Conservation (phyloP, 2,329 filamentous ascomycete species). For the Epichloe uncinata region DNA sequence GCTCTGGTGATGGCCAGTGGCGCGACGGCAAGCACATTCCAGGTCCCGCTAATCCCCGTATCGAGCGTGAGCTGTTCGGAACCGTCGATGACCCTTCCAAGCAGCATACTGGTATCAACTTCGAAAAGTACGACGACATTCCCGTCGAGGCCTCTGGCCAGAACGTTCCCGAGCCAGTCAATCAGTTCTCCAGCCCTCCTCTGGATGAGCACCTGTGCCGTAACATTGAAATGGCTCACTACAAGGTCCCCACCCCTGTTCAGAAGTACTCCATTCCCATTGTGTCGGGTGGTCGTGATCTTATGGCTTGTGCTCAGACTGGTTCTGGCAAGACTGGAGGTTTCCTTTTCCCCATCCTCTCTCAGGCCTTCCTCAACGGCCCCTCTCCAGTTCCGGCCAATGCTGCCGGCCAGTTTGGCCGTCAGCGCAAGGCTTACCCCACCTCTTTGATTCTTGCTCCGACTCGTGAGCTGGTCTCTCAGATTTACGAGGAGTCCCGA, state of each 20-base stretch:
- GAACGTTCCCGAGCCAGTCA: slow-evolving; percentile 83
- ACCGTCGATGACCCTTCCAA: slow-evolving; percentile 82
- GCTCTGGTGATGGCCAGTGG: slow-evolving; percentile 94
- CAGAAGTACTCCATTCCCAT: slow-evolving; percentile 99
- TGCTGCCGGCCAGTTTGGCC: slow-evolving; percentile 62
- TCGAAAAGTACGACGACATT: slow-evolving; percentile 99
- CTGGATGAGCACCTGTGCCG: slow-evolving; percentile 83
- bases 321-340: slow-evolving; percentile 99
- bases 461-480: slow-evolving; percentile 94
- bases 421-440: slow-evolving; percentile 94
- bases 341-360: slow-evolving; percentile 97
- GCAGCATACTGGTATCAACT: slow-evolving; percentile 98
- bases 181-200: slow-evolving; percentile 84
- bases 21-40: slow-evolving; percentile 92
- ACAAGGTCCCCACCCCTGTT: slow-evolving; percentile 91
- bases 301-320: slow-evolving; percentile 99
- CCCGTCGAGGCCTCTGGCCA: slow-evolving; percentile 93
- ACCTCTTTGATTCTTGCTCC: slow-evolving; percentile 92
- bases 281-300: slow-evolving; percentile 91
- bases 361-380: slow-evolving; percentile 88
- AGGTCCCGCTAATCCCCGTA: slow-evolving; percentile 72
- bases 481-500: slow-evolving; percentile 94
- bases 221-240: slow-evolving; percentile 90
- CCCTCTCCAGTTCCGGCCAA: slow-evolving; percentile 56
- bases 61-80: slow-evolving; percentile 95